phyloP scores from a whole-genome alignment of 768 basidiomycete species.

The Suillus hirtellus region DNA sequence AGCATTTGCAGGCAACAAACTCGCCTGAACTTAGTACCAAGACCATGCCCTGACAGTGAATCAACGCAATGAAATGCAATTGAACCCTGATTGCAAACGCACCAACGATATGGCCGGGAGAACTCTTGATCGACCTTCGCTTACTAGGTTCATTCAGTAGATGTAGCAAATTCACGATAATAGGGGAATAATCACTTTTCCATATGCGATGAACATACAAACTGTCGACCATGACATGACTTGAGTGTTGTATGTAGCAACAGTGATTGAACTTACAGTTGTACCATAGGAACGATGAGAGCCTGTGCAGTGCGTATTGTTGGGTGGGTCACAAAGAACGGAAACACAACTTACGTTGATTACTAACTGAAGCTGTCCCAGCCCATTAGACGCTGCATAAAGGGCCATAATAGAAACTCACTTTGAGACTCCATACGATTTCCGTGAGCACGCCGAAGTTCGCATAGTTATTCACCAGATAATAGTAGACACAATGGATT shows the following conservation, averaged over 20 bases:
- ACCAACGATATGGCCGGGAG: not conserved
- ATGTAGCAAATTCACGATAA: not conserved
- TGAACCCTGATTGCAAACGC: not conserved
- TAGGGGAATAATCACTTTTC: not conserved
- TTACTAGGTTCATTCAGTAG: not conserved
- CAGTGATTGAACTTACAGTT: not conserved
- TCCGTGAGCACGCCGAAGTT: not conserved
- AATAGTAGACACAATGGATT: not conserved
- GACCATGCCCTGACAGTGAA: not conserved
- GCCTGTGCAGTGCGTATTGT: not conserved
- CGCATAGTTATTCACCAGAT: not conserved
- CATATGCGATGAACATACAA: conserved; percentile 1
- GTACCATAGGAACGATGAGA: not conserved
- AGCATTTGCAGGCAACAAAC: not conserved
- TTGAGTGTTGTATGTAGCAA: no score
- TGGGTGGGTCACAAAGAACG: no score
- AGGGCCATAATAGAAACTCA: not conserved
- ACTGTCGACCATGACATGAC: no score
- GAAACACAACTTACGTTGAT: not conserved
- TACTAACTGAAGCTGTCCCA: not conserved
- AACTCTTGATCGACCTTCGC: not conserved
- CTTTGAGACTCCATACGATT: conserved; percentile 1
- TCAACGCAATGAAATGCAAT: not conserved
- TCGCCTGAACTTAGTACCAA: not conserved
- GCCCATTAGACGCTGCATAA: not conserved